phyloP scores from a whole-genome alignment of 441 rosid genomes.

The Erysimum cheiri region DNA sequence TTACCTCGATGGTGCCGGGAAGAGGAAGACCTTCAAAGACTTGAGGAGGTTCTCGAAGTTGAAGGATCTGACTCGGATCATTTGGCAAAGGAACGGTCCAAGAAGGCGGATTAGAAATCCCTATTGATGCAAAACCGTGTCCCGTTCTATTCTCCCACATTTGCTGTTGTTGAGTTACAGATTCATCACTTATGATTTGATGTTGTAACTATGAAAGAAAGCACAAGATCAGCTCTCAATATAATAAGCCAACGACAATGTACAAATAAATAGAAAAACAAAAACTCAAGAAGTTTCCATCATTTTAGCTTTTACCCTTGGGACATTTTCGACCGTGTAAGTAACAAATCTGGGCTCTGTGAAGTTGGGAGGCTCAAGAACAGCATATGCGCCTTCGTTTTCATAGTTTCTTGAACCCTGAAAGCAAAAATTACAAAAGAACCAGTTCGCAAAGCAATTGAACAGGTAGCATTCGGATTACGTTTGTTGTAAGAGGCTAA shows the following conservation, averaged over 20 bases:
- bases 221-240: slow-evolving; percentile 3
- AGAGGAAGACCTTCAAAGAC: slow-evolving; percentile 51
- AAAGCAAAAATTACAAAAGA: slow-evolving; percentile 8
- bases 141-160: slow-evolving; percentile 38
- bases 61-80: slow-evolving; percentile 40
- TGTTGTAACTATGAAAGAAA: slow-evolving; percentile 33
- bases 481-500: background rate
- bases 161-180: slow-evolving; percentile 35
- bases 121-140: slow-evolving; percentile 37
- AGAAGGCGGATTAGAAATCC: slow-evolving; percentile 47
- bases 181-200: slow-evolving; percentile 25
- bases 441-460: slow-evolving; percentile 8
- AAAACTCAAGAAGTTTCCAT: background rate
- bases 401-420: slow-evolving; percentile 47
- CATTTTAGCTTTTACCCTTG: slow-evolving; percentile 39
- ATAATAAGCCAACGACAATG: background rate
- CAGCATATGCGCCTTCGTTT: slow-evolving; percentile 52
- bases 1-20: slow-evolving; percentile 47
- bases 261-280: background rate
- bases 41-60: slow-evolving; percentile 40
- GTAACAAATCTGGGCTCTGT: slow-evolving; percentile 47
- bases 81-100: slow-evolving; percentile 45
- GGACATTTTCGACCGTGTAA: slow-evolving; percentile 45
- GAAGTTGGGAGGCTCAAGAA: slow-evolving; percentile 50
- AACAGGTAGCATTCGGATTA: background rate